Base-by-base conservation (phyloP, 495 filamentous ascomycete species). In the Hypoxylon perforatum region DNA sequence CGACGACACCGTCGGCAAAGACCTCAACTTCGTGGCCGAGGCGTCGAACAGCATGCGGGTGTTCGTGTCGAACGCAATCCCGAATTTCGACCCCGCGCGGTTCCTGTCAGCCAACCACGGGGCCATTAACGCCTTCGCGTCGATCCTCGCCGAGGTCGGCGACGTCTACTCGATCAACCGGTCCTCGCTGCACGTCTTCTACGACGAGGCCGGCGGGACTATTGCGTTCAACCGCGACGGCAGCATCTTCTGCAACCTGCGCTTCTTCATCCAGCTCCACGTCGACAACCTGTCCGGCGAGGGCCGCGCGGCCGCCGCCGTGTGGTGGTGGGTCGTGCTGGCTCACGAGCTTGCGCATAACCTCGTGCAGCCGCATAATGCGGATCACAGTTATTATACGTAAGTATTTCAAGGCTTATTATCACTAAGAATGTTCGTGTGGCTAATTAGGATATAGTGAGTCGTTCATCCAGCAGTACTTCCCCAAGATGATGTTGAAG, bases 311-410 rank as follows among this genome's bases (percentile, higher is more conserved):
- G 87, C 93, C 38, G 92, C 93, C 1, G 73, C 88, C 35, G 84
- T 90, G 7, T 97, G 94, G 80, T 99, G 95, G 95, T 97, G 89
- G 85, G 89, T 97, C 45, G 90, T 91, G 12, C 71, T 97, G 60
- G 93, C 92, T 47, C 95, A 99, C 76, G 95, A 99, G 78, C 75
- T 99, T 67, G 94, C 96, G 47, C 95, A 99, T 76, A 98, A 98
- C 72, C 75, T 99, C 30, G 91, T 97, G 11, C 79, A 77, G 18
- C 86, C 87, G 52, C 93, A 97, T 77, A 90, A 89, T 72, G 82
- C 91, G 17, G 87, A 91, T 45, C 95, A 99, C 70, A 90, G 87
- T 60, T 97, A 88, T 73, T 97, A 96, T 70, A 93, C 90, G 87
- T 88, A 74, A 78, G 86, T 79, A 9, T 1, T n/a, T n/a, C n/a